Base-by-base conservation (phyloP, 257 asterid genomes). In the Eustoma russellianum region DNA sequence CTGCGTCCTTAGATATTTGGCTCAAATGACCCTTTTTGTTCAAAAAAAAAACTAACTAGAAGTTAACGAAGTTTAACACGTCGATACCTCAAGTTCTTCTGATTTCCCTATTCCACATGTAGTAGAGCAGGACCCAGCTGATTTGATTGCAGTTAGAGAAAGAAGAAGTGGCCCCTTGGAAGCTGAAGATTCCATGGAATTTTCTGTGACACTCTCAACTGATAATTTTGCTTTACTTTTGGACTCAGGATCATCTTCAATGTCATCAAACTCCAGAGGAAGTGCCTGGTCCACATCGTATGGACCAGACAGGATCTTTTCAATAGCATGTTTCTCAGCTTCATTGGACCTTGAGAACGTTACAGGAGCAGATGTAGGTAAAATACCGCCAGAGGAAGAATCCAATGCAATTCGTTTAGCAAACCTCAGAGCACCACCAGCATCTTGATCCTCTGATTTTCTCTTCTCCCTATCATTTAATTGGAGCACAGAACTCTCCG, bases 71-170 rank as follows among this genome's bases (percentile, higher is more conserved):
- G 15, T 15, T 16, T 33, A 44, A 24, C 19, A 57, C 51, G 59
- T 43, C 41, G 57, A 57, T 15, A 65, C 70, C 70, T 65, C 70
- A n/a, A 65, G 70, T 12, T 65, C 70, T 65, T 65, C 65, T 57
- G 51, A 8, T 34, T 46, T 65, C 41, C 55, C 70, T 17, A 54
- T 45, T n/a, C 60, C 57, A 34, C 58, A 59, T 55, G 52, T 33
- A 61, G 64, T 65, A 18, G 70, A 65, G 60, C 60, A 57, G 33
- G 64, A 65, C 45, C 50, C 60, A 57, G 53, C 46, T 35, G 55
- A 5, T 34, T 56, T 52, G 41, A 13, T 65, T 9, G 51, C 7
- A 11, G 55, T 52, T 35, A 57, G 47, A 30, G 70, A 65, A 57
- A 65, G 55, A 50, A 57, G 15, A n/a, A 57, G 43, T n/a, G 64